Evolutionary conservation across 129 eudicot species (phyloP), one percentile per base, ranked within the genome.

Genomic region (Lonicera japonica): DNA sequence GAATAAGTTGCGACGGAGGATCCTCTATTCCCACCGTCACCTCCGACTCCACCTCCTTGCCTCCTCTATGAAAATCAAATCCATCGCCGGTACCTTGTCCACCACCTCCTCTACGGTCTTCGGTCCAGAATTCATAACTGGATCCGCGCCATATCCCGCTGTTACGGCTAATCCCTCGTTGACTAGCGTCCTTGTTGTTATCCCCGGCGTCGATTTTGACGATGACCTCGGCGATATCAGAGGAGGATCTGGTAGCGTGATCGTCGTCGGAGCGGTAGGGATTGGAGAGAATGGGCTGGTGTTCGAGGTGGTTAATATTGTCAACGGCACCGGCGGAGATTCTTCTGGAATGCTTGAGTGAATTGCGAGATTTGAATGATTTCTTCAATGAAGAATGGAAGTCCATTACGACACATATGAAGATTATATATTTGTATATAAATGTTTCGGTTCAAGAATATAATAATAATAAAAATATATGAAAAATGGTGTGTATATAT

Each of bases 1-100:
- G 77, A 2, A 82, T 82, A 25, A 86, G 70, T 69, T 70, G 56
- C 11, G 90, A 75, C 23, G 95, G 89, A 1, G 95, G 95, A 74
- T 79, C 81, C 23, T 83, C 82, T 38, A 25, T 55, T 63, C n/a
- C 75, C 63, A 15, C 54, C 15, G 55, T 52, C 23, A 46, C 45
- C 40, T 25, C 22, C 52, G 1, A 14, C 36, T 29, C 13, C 43
- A 10, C 62, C 41, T 51, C 36, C 36, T 29, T 29, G 36, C 36
- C n/a, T n/a, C n/a, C n/a, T n/a, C n/a, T 2, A 29, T 29, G 36
- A 15, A 45, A 45, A 1, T 45, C n/a, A 45, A 45, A 45, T 15
- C 52, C 53, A 29, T 29, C 36, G 6, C 36, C 36, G 36, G 2
- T 29, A 6, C 36, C 36, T 29, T 6, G 36, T 8, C 43, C 17